phyloP scores from a whole-genome alignment of 805 yeast species.

The Isabelozyma pseudorhagii region DNA sequence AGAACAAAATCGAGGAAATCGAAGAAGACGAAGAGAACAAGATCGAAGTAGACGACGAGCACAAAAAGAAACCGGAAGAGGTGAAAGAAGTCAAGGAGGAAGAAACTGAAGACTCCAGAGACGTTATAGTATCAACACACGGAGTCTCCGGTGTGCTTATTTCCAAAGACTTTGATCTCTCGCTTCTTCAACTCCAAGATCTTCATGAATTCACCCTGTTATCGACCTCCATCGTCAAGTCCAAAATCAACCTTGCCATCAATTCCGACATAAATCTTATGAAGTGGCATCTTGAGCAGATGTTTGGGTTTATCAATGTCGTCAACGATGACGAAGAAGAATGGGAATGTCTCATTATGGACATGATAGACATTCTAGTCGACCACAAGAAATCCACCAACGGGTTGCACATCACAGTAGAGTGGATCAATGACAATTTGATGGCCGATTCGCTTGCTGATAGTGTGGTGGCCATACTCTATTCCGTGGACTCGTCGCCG shows the following conservation, averaged over 20 bases:
- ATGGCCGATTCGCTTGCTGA: constrained; percentile 94
- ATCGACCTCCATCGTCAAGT: constrained; percentile 79
- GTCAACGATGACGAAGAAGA: constrained; percentile 50
- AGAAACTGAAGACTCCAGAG: constrained; percentile 1
- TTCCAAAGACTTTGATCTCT: constrained; percentile 85
- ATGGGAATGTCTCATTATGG: constrained; percentile 46
- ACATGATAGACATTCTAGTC: constrained; percentile 40
- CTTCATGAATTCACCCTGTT: constrained; percentile 85
- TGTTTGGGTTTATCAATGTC: constrained; percentile 85
- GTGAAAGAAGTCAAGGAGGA: constrained; percentile 6
- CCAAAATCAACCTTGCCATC: constrained; percentile 73
- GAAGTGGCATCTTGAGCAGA: constrained; percentile 87
- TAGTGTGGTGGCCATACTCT: constrained; percentile 81
- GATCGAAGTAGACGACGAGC: constrained; percentile 4
- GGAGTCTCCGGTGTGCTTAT: constrained; percentile 79
- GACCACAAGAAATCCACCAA: constrained; percentile 26
- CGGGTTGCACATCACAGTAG: constrained; percentile 56
- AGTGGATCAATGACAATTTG: constrained; percentile 82
- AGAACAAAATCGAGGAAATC: constrained; percentile 27
- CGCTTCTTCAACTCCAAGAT: constrained; percentile 79
- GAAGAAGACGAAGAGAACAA: constrained; percentile 6
- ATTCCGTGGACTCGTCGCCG: constrained; percentile 92
- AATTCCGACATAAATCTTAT: constrained; percentile 79
- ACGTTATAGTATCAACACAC: constrained; percentile 22
- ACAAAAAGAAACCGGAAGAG: constrained; percentile 1